These are phyloP conservation scores for Trypanosoma theileri DNA, from an alignment of 208 protist species.

Conservation along the genomic window DNA sequence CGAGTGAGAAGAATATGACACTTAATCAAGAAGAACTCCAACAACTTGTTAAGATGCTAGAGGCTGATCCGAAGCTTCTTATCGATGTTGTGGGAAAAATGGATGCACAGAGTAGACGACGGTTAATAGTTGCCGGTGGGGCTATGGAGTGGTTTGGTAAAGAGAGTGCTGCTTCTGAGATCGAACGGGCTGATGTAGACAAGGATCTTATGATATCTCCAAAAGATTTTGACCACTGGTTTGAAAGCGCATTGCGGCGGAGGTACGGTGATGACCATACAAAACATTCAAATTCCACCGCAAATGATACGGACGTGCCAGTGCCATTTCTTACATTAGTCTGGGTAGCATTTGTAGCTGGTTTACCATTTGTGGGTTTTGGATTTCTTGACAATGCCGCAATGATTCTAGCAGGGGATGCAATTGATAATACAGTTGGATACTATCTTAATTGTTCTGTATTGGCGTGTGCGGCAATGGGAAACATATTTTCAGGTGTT, in stretches of 20 bases:
- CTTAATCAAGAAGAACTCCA: conserved; percentile 50
- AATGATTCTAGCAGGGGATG: conserved; percentile 90
- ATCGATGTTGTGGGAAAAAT: conserved; percentile 78
- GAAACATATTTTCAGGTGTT: conserved; percentile 87
- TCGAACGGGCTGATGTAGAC: conserved; percentile 79
- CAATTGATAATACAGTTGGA: conserved; percentile 84
- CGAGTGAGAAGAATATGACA: not conserved
- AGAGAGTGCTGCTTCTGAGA: conserved; percentile 76
- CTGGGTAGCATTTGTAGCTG: conserved; percentile 78
- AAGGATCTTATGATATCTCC: conserved; percentile 82
- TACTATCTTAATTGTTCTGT: conserved; percentile 92
- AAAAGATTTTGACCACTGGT: conserved; percentile 92
- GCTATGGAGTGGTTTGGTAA: conserved; percentile 92
- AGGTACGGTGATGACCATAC: conserved; percentile 40
- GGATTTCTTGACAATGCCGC: conserved; percentile 90
- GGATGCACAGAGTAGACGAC: conserved; percentile 68
- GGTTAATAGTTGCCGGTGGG: conserved; percentile 81
- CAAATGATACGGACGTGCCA: conserved; percentile 11
- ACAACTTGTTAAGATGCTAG: conserved; percentile 63
- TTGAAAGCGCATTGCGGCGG: conserved; percentile 76
- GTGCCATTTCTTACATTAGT: conserved; percentile 60
- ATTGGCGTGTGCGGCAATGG: conserved; percentile 89
- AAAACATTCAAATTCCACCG: conserved; percentile 9
- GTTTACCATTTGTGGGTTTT: conserved; percentile 90
- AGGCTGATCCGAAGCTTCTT: conserved; percentile 80